A percentile compares a stretch with the other conserved stretches of the same genome.
Evolutionary conservation across 2,329 filamentous ascomycete species (phyloP).

Genomic region (Aspergillus costaricaensis): DNA sequence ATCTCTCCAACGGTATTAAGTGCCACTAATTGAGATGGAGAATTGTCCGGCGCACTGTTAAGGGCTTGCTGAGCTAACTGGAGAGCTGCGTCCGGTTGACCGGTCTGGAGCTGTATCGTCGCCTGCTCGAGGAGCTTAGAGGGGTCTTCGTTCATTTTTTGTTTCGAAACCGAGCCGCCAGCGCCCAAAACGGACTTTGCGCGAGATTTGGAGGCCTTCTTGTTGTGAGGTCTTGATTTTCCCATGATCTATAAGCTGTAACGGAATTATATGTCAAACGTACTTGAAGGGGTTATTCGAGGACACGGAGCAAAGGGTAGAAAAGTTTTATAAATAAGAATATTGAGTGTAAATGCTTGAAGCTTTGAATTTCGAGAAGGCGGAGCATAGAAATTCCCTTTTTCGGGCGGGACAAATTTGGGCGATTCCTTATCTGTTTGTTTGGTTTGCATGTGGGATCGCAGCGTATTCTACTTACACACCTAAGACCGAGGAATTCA

Average conservation of each 20-base stretch:
- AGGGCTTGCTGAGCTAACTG: constrained; percentile 57
- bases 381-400: constrained; percentile 20
- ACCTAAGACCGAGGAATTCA: constrained; percentile 17
- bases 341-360: neutral
- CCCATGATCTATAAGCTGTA: constrained; percentile 45
- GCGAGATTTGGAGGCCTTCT: constrained; percentile 44
- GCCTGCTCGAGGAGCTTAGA: constrained; percentile 60
- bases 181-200: constrained; percentile 48
- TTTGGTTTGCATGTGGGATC: constrained; percentile 44
- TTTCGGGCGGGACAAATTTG: constrained; percentile 31
- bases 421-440: constrained; percentile 40
- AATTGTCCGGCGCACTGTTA: constrained; percentile 35
- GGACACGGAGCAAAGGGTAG: neutral
- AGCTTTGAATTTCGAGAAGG: constrained; percentile 10
- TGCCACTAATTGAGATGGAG: constrained; percentile 54
- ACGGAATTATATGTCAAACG: constrained; percentile 10
- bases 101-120: constrained; percentile 58
- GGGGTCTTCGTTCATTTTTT: constrained; percentile 53
- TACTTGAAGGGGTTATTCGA: constrained; percentile 9
- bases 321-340: neutral
- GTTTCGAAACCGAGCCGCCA: constrained; percentile 42
- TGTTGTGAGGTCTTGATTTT: constrained; percentile 54
- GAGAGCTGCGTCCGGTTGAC: constrained; percentile 60
- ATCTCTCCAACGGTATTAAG: constrained; percentile 80
- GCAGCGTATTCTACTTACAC: constrained; percentile 23